Percentiles rank a stretch among this genome's conserved stretches.
phyloP scores from a whole-genome alignment of 164 flowering plant species.

The Vitis amurensis region DNA sequence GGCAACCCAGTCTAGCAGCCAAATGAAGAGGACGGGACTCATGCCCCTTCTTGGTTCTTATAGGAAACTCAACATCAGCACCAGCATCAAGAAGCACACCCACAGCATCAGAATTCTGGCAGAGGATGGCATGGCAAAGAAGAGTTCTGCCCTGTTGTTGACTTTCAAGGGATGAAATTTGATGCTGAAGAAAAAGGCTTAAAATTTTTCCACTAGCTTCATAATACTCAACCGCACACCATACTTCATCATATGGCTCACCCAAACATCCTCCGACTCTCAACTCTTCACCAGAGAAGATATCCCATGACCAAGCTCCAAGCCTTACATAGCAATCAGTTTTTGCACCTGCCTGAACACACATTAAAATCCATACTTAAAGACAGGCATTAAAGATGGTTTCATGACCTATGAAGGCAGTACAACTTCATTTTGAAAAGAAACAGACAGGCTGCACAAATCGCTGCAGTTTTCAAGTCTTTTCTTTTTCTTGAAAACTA shows the following conservation, averaged over 20 bases:
- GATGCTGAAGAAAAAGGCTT: constrained; percentile 4
- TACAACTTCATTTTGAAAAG: background rate
- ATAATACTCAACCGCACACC: constrained; percentile 18
- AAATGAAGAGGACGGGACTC: constrained; percentile 13
- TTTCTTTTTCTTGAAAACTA: too few relatives aligned
- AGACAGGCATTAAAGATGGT: background rate
- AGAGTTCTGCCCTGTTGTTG: constrained; percentile 16
- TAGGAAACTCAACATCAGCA: constrained; percentile 14
- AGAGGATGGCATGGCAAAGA: constrained; percentile 16
- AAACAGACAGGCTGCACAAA: background rate
- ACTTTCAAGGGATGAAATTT: constrained; percentile 8
- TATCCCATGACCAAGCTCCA: constrained; percentile 19
- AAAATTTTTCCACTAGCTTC: constrained; percentile 12
- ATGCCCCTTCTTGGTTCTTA: constrained; percentile 12
- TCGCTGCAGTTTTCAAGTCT: background rate
- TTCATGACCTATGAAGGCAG: background rate
- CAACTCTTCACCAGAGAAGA: constrained; percentile 13
- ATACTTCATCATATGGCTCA: constrained; percentile 16
- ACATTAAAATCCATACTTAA: background rate
- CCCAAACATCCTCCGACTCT: constrained; percentile 17
- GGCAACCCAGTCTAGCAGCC: constrained; percentile 16
- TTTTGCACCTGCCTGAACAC: constrained; percentile 10
- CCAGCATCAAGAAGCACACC: constrained; percentile 5
- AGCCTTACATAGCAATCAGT: constrained; percentile 3
- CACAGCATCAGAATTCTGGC: constrained; percentile 11